A percentile compares a stretch with the other conserved stretches of the same genome.
Evolutionary conservation across 2,329 filamentous ascomycete species (phyloP).

Genomic region (Sclerotinia spermophila): DNA sequence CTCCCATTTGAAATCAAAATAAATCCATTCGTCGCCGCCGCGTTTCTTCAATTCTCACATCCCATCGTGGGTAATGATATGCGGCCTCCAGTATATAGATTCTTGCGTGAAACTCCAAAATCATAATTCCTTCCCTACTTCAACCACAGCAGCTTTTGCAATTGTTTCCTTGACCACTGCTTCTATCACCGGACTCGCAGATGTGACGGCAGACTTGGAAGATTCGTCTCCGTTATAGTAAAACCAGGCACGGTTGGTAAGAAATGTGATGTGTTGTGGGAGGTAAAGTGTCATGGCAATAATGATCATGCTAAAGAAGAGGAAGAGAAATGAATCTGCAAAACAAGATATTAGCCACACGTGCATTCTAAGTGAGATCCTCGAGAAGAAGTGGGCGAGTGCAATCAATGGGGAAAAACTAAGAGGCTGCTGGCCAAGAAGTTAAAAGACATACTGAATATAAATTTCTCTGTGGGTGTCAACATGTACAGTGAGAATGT

Average conservation of each 20-base stretch:
- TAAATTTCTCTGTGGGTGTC: conserved; percentile 90
- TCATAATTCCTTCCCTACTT: conserved; percentile 32
- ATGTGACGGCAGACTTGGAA: conserved; percentile 32
- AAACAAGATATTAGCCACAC: conserved; percentile 12
- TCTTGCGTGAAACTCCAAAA: not conserved
- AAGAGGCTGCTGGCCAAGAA: not conserved
- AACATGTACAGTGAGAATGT: conserved; percentile 97
- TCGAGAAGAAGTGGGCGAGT: not conserved
- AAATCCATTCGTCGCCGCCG: not conserved
- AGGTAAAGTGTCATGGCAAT: conserved; percentile 90
- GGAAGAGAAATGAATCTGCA: conserved; percentile 84
- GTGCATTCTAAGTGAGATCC: not conserved
- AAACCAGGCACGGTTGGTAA: conserved; percentile 85
- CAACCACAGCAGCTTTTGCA: conserved; percentile 23
- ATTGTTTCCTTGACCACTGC: conserved; percentile 32
- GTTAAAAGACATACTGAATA: conserved; percentile 70
- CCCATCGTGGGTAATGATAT: conserved; percentile 11
- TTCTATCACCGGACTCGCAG: conserved; percentile 26
- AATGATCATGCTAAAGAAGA: conserved; percentile 79
- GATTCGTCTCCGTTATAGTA: conserved; percentile 83
- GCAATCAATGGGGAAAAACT: not conserved
- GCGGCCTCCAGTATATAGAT: conserved; percentile 1
- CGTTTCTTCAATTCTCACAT: not conserved
- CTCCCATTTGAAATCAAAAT: conserved; percentile 3
- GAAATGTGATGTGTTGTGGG: conserved; percentile 80